Evolutionary conservation across 192 early-diverging fungal species (phyloP), one percentile per base, ranked within the genome.

Genomic region (Coemansia sp.): DNA sequence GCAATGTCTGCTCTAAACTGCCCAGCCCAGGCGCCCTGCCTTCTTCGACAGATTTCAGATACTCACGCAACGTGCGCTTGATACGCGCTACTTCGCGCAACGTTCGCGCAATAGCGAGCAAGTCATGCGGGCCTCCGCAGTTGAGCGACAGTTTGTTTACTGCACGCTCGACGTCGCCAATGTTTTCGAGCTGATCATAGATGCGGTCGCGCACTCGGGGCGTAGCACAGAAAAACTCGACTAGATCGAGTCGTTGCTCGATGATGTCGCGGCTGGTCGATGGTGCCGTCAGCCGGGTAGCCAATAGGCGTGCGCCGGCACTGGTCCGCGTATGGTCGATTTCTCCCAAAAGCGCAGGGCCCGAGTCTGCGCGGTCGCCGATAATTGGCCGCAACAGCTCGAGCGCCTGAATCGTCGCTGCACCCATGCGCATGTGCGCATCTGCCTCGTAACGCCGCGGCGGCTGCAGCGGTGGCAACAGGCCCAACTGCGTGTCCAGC

Each of bases 251-350:
- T 0, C 92, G 82, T 19, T 70, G 62, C 51, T 90, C 88, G 57
- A 97, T 92, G 23, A 85, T 80, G 39, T 75, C 65, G 4, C 86
- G 59, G 11, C 65, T 77, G 0, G 88, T 90, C 5, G 90, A 84
- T 4, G 94, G 94, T 0, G 88, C 83, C 50, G 72, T 67, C 57
- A 98, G 64, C 63, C 93, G 88, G 45, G 78, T 74, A 14, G 88
- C 78, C 6, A 98, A 73, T 27, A 94, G 69, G 10, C 96, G 75
- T 4, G 84, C 81, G 3, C 96, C 96, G 0, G 89, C 87, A 29
- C 84, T 86, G 11, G 96, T 95, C 37, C 84, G 85, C 2, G 96
- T 98, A 37, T 77, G 71, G 67, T 94, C 89, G 39, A 98, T 80
- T 16, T 88, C 82, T 23, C 82, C 55, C 3, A 95, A 45, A 45